A percentile compares a stretch with the other conserved stretches of the same genome.
phyloP scores from a whole-genome alignment of 495 filamentous ascomycete genomes.

The Xylaria flabelliformis region DNA sequence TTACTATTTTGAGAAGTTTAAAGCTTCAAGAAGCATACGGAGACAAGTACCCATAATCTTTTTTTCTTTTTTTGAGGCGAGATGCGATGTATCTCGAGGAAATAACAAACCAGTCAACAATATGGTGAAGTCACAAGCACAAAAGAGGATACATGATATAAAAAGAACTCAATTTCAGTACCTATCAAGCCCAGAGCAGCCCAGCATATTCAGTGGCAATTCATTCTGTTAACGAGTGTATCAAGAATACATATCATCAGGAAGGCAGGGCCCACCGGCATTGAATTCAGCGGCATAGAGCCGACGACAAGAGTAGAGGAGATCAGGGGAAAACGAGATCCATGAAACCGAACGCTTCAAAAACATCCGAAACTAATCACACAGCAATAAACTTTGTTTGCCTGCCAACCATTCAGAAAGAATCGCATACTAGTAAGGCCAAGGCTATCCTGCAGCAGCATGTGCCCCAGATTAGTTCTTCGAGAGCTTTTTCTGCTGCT shows the following conservation, averaged over 20 bases:
- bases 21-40: too few species aligned
- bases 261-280: conserved; percentile 2
- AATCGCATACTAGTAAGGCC: not conserved
- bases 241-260: conserved; percentile 22
- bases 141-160: not conserved
- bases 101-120: not conserved
- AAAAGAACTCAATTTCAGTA: conserved; percentile 24
- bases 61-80: not conserved
- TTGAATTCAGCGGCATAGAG: not conserved
- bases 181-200: conserved; percentile 16
- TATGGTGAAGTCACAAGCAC: not conserved
- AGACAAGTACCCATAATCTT: too few species aligned
- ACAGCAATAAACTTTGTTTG: conserved; percentile 3
- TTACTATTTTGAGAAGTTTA: not conserved
- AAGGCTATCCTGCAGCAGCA: not conserved
- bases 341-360: conserved; percentile 12
- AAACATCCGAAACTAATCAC: conserved; percentile 18
- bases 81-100: not conserved
- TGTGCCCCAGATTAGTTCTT: conserved; percentile 42
- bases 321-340: conserved; percentile 15
- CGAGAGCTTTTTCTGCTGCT: conserved; percentile 41
- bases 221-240: conserved; percentile 31
- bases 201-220: conserved; percentile 7
- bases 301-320: conserved; percentile 10
- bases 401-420: conserved; percentile 8